Conservation (phyloP, 257 asterid species). For the Striga asiatica region DNA sequence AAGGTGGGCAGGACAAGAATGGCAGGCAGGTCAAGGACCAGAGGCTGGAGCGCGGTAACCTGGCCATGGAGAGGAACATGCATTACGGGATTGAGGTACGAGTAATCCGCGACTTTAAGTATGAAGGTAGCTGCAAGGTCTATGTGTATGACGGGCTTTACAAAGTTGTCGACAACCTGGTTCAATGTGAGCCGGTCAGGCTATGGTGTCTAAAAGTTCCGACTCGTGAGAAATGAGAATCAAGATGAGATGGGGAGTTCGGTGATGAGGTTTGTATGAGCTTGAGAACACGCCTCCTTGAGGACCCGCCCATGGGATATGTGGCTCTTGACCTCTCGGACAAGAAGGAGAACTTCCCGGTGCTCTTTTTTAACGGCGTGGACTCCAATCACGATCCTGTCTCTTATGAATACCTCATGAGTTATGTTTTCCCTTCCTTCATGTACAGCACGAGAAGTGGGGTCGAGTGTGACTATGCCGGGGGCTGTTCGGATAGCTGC, state of each 20-base stretch:
- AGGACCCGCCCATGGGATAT: conserved; percentile 51
- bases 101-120: conserved; percentile 68
- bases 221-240: conserved; percentile 50
- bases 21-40: conserved; percentile 55
- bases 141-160: conserved; percentile 80
- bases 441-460: conserved; percentile 26
- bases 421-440: conserved; percentile 34
- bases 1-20: conserved; percentile 68
- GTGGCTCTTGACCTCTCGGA: conserved; percentile 57
- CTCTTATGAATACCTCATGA: conserved; percentile 37
- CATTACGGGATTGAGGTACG: conserved; percentile 69
- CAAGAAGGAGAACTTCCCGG: conserved; percentile 53
- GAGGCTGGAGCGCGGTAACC: conserved; percentile 67
- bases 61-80: conserved; percentile 90
- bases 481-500: conserved; percentile 51
- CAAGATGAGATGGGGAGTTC: conserved; percentile 73
- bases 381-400: conserved; percentile 53
- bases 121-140: conserved; percentile 63
- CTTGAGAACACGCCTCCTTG: conserved; percentile 38
- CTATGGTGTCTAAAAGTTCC: conserved; percentile 66
- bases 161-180: conserved; percentile 50
- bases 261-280: conserved; percentile 36
- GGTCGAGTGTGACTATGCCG: conserved; percentile 49
- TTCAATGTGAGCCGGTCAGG: conserved; percentile 74
- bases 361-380: conserved; percentile 55